phyloP scores from a whole-genome alignment of 2,329 filamentous ascomycete genomes.

The Hypoxylon sp. region DNA sequence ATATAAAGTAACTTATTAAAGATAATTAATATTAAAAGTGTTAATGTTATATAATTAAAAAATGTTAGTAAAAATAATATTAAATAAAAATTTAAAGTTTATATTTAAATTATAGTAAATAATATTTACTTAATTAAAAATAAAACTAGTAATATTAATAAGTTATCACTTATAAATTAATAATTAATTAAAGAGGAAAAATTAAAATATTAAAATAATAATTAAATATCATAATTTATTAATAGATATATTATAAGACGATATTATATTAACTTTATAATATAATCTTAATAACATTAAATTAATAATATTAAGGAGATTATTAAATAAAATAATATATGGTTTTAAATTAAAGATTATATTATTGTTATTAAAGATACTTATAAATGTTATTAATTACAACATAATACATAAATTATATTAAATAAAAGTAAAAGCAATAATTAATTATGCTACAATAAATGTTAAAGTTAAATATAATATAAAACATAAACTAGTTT shows the following conservation, averaged over 20 bases:
- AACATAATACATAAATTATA: neutral
- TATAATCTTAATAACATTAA: neutral
- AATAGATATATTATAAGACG: neutral
- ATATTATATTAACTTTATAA: neutral
- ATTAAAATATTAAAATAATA: constrained; percentile 1
- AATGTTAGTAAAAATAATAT: neutral
- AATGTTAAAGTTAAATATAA: neutral
- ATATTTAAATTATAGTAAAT: neutral
- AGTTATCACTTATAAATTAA: neutral
- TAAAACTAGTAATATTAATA: neutral
- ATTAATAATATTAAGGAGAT: neutral
- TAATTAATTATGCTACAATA: neutral
- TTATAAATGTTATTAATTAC: neutral
- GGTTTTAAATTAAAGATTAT: neutral
- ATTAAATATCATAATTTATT: neutral
- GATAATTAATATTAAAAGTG: neutral
- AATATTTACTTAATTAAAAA: neutral
- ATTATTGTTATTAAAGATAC: neutral
- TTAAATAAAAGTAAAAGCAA: neutral
- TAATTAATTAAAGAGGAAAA: neutral
- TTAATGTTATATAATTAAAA: neutral
- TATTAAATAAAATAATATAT: neutral
- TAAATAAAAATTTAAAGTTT: neutral
- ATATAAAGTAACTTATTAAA: neutral
- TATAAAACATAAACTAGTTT: neutral